phyloP scores from a whole-genome alignment of 2,329 filamentous ascomycete species.

The Colletotrichum melonis region DNA sequence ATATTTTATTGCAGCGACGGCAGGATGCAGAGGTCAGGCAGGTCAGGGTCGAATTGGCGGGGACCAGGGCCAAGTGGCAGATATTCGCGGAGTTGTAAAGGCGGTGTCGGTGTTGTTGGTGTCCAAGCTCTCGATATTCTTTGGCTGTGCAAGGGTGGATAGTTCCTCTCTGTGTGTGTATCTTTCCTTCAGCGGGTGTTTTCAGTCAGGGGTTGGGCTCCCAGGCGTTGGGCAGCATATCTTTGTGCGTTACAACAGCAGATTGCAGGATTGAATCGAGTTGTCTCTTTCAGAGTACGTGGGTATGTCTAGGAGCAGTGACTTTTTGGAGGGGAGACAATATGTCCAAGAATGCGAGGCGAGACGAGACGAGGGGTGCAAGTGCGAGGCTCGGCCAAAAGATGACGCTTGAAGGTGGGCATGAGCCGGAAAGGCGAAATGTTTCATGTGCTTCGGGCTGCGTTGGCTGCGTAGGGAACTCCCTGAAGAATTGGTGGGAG shows the following conservation, averaged over 20 bases:
- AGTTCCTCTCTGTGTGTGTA: not conserved
- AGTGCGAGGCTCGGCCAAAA: conserved; percentile 3
- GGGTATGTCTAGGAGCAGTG: not conserved
- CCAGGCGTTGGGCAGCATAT: conserved; percentile 21
- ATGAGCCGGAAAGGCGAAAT: not conserved
- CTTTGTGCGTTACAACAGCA: not conserved
- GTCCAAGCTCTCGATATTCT: not conserved
- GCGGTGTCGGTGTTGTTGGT: conserved; percentile 29
- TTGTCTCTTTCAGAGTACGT: not conserved
- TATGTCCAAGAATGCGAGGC: not conserved
- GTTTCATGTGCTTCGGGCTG: conserved; percentile 31
- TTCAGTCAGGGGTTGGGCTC: conserved; percentile 20
- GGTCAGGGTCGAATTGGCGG: not conserved
- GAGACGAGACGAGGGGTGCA: not conserved
- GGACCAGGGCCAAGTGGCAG: conserved; percentile 18
- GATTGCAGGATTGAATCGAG: not conserved
- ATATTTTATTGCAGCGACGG: conserved; percentile 19
- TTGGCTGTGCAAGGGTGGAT: not conserved
- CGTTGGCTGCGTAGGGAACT: not conserved
- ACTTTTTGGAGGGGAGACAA: not conserved
- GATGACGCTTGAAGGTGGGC: conserved; percentile 19
- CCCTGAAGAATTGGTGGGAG: conserved; percentile 18
- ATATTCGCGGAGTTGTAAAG: conserved; percentile 6
- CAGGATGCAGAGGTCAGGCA: not conserved
- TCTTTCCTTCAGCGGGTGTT: not conserved